phyloP scores from a whole-genome alignment of 768 basidiomycete species.

The Cubamyces sp. region DNA sequence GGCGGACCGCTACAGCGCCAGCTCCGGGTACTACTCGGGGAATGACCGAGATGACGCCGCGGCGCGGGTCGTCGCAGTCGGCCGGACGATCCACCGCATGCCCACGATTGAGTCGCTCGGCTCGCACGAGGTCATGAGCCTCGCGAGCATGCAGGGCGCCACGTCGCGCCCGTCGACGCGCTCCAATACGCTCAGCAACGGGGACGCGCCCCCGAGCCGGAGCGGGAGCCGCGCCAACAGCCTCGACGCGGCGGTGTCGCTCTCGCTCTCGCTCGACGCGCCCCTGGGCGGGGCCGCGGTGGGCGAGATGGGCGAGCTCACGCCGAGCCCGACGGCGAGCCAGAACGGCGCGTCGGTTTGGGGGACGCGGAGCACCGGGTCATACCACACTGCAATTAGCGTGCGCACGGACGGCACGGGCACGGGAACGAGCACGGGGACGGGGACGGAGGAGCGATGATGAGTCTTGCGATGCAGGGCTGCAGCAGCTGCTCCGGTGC shows the following conservation, averaged over 20 bases:
- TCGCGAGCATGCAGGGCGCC: slow-evolving; percentile 28
- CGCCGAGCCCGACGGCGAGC: slow-evolving; percentile 22
- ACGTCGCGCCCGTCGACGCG: slow-evolving; percentile 35
- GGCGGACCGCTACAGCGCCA: slow-evolving; percentile 7
- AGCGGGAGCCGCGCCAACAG: slow-evolving; percentile 32
- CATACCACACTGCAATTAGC: slow-evolving; percentile 16
- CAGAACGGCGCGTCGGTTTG: slow-evolving; percentile 4
- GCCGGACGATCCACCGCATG: slow-evolving; percentile 71
- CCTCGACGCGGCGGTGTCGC: slow-evolving; percentile 32
- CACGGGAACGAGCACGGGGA: background rate
- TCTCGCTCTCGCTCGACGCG: slow-evolving; percentile 26
- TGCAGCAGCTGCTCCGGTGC: background rate
- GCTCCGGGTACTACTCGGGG: slow-evolving; percentile 3
- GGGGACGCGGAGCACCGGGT: slow-evolving; percentile 17
- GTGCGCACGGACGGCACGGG: background rate
- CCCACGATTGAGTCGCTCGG: slow-evolving; percentile 81
- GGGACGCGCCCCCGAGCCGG: slow-evolving; percentile 25
- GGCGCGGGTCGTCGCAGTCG: slow-evolving; percentile 58
- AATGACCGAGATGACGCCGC: slow-evolving; percentile 41
- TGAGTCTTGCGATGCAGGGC: background rate
- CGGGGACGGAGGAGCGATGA: background rate
- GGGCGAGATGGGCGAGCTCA: slow-evolving; percentile 18
- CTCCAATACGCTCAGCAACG: slow-evolving; percentile 32
- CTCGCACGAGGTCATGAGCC: slow-evolving; percentile 54
- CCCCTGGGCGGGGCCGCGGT: slow-evolving; percentile 10